A percentile compares a stretch with the other conserved stretches of the same genome.
Conservation (phyloP, 306 rosid genomes). For the Inga leiocalycina region DNA sequence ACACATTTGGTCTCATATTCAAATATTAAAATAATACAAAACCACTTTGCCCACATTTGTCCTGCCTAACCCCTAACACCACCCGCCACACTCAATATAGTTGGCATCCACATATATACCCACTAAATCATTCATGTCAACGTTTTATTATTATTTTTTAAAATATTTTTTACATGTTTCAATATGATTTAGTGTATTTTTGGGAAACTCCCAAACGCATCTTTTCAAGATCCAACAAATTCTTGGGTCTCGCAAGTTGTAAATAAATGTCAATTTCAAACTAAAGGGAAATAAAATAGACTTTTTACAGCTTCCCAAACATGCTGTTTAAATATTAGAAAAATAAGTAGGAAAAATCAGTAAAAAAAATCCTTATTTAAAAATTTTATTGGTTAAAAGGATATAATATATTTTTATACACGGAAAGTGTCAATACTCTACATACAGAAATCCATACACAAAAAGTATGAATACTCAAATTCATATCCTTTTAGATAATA, state of each 20-base stretch:
- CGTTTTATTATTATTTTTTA: no score
- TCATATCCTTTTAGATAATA: no score
- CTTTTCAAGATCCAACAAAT: background rate
- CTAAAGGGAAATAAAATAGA: no score
- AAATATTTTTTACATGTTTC: no score
- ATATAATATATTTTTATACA: no score
- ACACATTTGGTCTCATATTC: background rate
- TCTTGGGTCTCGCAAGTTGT: background rate
- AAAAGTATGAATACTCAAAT: no score
- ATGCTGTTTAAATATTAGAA: no score
- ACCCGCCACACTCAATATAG: slow-evolving; percentile 17
- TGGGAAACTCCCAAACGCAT: background rate
- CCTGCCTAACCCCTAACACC: slow-evolving; percentile 6
- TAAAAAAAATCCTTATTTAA: no score
- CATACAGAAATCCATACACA: no score
- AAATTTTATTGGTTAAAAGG: no score
- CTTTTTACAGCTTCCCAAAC: background rate
- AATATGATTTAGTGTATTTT: background rate
- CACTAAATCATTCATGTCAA: background rate
- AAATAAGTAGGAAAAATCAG: no score
- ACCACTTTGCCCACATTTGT: background rate
- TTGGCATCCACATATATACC: background rate
- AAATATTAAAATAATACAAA: slow-evolving; percentile 1
- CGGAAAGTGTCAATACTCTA: no score
- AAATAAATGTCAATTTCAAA: background rate